Evolutionary conservation across 2,329 filamentous ascomycete genomes (phyloP), one percentile per base, ranked within the genome.

Genomic region (Pyrenochaeta sp.): DNA sequence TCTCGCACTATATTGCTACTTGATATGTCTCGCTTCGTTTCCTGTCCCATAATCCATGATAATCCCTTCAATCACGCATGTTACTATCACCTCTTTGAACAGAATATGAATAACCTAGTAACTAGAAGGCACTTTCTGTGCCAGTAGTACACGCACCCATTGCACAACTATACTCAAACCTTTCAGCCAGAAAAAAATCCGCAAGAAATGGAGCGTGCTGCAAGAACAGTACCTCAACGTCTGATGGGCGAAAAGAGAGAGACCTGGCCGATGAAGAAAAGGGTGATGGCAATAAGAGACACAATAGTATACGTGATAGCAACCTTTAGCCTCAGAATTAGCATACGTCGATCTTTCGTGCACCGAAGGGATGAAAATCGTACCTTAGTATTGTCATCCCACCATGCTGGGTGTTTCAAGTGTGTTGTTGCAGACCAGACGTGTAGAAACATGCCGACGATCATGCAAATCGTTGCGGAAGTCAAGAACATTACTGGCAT

Each of bases 401-500:
- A 75, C 58, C 68, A 65, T 9, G 49, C 30, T n/a, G 62, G 57
- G 47, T 58, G 47, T 6, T 64, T 43, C 27, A 66, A 45, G 15
- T 67, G 58, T 17, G 56, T 56, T 12, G 71, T 72, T 7, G 73
- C 72, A 18, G 60, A 66, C 75, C 75, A 77, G 11, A 76, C 69
- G 52, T 76, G 68, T n/a, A 75, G 42, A 30, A 72, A 76, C 70
- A 77, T 72, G 2, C 75, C 75, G 7, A 68, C 45, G 20, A 77
- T 66, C 75, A 77, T 76, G n/a, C 66, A 70, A 1, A 77, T 43
- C 4, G 71, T 71, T 6, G 71, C 67, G 3, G 62, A 63, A 0
- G 73, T 71, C 21, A 77, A 51, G 37, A 76, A 76, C 60, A 73
- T 69, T 0, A 74, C 72, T 0, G 73, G 69, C 61, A 77, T 68